Percentiles rank a stretch among this genome's conserved stretches.
phyloP scores from a whole-genome alignment of 23 red algal species.

The Cyanidium caldarium region DNA sequence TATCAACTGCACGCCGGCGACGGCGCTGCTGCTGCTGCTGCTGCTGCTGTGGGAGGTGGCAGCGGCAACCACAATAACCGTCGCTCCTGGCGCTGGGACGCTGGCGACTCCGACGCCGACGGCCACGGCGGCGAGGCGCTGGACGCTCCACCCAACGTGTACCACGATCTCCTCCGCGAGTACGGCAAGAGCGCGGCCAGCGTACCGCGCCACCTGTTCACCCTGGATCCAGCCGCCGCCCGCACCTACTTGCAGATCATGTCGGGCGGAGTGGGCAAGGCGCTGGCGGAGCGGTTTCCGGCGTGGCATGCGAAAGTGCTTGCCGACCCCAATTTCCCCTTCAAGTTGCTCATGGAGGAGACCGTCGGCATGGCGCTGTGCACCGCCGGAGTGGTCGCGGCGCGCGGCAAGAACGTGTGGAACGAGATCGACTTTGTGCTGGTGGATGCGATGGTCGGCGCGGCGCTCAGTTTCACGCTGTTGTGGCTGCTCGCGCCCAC shows the following conservation, averaged over 20 bases:
- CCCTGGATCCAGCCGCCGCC: neutral
- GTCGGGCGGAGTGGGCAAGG: constrained; percentile 9
- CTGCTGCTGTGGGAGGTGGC: too few relatives aligned
- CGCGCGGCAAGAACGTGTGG: constrained; percentile 44
- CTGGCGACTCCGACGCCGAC: too few relatives aligned
- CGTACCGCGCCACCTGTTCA: constrained; percentile 6
- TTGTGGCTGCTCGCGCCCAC: constrained; percentile 62
- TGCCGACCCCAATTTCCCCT: constrained; percentile 67
- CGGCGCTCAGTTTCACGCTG: constrained; percentile 72
- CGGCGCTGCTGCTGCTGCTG: too few relatives aligned
- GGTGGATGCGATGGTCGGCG: constrained; percentile 68
- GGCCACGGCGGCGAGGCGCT: too few relatives aligned
- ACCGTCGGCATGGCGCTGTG: constrained; percentile 72
- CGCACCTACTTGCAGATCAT: constrained; percentile 19
- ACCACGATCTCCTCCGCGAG: too few relatives aligned
- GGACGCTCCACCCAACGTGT: too few relatives aligned
- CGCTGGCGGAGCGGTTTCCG: constrained; percentile 36
- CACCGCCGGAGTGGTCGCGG: constrained; percentile 74
- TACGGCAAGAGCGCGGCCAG: too few relatives aligned
- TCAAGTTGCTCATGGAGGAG: constrained; percentile 95
- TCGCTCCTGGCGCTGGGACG: too few relatives aligned
- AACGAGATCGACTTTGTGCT: constrained; percentile 73
- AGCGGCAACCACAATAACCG: too few relatives aligned
- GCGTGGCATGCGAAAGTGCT: constrained; percentile 48
- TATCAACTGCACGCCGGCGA: too few relatives aligned